Percentiles rank a stretch among this genome's conserved stretches.
These are phyloP conservation scores for Penicillium samsonianum DNA, from an alignment of 495 filamentous ascomycete genomes.

Conservation along the genomic window DNA sequence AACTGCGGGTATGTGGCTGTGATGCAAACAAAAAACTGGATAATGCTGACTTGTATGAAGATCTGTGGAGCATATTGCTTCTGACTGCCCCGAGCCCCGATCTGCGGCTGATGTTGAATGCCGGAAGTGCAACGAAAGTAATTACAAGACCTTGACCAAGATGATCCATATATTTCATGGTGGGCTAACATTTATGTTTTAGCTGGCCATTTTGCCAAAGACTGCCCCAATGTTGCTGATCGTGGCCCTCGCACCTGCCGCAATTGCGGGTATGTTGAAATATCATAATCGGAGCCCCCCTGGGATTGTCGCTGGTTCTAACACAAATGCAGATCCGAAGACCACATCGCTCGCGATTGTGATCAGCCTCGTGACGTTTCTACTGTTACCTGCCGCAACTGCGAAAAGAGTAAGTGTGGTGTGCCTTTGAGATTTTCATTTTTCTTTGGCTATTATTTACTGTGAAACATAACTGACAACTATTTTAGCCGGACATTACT, in stretches of 20 bases:
- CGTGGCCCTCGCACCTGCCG: conserved; percentile 54
- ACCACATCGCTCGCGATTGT: conserved; percentile 59
- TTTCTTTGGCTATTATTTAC: neutral
- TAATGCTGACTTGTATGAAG: conserved; percentile 30
- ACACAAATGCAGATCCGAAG: conserved; percentile 41
- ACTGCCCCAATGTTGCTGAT: conserved; percentile 66
- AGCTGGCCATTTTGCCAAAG: conserved; percentile 83
- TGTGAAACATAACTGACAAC: neutral
- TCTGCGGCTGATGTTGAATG: conserved; percentile 77
- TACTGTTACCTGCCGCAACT: conserved; percentile 66
- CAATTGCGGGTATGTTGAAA: conserved; percentile 58
- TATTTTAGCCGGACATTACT: conserved; percentile 62
- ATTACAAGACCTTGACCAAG: conserved; percentile 5
- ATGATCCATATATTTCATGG: neutral
- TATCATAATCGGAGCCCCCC: neutral
- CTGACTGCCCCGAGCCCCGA: conserved; percentile 70
- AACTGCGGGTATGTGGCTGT: conserved; percentile 70
- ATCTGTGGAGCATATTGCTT: conserved; percentile 57
- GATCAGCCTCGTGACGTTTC: conserved; percentile 52
- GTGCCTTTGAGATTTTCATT: neutral
- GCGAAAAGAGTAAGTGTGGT: conserved; percentile 52
- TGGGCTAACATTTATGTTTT: conserved; percentile 15
- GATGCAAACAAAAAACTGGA: neutral
- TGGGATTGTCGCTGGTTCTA: conserved; percentile 10
- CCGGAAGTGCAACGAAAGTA: conserved; percentile 72